Evolutionary conservation across 176 grass and related monocot genomes (phyloP), one percentile per base, ranked within the genome.

Genomic region (Aegilops bicornis): DNA sequence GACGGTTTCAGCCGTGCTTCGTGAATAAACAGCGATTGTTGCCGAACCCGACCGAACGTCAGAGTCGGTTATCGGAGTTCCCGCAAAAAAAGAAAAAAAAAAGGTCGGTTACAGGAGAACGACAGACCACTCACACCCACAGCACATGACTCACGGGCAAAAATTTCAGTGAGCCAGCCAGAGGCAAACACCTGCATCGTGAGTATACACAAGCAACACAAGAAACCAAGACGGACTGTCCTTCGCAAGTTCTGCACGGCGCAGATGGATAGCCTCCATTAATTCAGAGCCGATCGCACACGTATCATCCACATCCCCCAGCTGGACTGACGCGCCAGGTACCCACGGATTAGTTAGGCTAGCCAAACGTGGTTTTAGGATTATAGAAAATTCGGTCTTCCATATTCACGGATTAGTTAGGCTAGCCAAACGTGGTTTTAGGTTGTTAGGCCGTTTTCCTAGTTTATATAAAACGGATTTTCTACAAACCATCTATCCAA

Each of bases 251-350:
- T 76, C 2, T 52, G 48, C 15, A 52, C 5, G 48, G 42, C 72
- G 8, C 42, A 50, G 8, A 30, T 0, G 23, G 42, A 25, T 9
- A 8, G 20, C 61, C 39, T 84, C 76, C 39, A 76, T 20, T 20
- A 54, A 54, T 76, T 52, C 45, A 76, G 45, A 76, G 29, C 36
- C 69, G 23, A 68, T 29, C 8, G 25, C 61, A 10, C 37, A 15
- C 13, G 64, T 79, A 27, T 29, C 69, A 64, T 88, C 50, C 54
- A 59, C 19, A 20, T 19, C 54, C 54, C 54, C 65, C 79, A 39
- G 60, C 88, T 87, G 80, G 80, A 73, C 76, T 23, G 75, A 69
- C 61, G 27, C 25, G 25, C 59, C 67, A 36, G 76, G n/a, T n/a
- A n/a, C n/a, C n/a, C n/a, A n/a, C n/a, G n/a, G n/a, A n/a, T n/a